Evolutionary conservation across 1,284 basidiomycete genomes (phyloP), one percentile per base, ranked within the genome.

Genomic region (Dichomitus squalens): DNA sequence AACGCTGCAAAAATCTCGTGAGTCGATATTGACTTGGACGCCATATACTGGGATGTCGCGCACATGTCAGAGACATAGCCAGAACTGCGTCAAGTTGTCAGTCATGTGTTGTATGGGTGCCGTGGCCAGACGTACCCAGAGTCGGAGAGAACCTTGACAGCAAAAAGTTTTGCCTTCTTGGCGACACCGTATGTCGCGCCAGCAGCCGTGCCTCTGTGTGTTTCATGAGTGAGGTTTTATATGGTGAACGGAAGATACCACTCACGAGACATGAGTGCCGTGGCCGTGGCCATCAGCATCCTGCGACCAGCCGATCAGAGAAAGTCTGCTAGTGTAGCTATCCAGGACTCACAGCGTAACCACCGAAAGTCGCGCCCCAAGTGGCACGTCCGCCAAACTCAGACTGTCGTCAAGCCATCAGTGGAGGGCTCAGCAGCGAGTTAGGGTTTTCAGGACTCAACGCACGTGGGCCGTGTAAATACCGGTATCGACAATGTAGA

Each of bases 121-220:
- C 11, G 3, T n/a, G 6, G 8, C 0, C 21, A 14, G 6, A 52
- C 60, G 35, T 77, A 82, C 54, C 88, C 88, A 59, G 79, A 75
- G 54, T 82, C 79, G 41, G 82, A 82, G 57, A 91, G 80, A 20
- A 91, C 88, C 77, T 91, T 90, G 76, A 91, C 88, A 49, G 88
- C 88, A 59, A 88, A 81, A 58, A 91, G 66, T 60, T 78, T 79
- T 50, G 84, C 86, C 63, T 76, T 76, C 76, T 90, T 91, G 58
- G 88, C 88, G 36, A 90, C 86, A 72, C 89, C 89, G 69, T 84
- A 90, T 63, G 82, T 67, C 60, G 71, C 70, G 16, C 84, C 85
- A 25, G 78, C 88, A 52, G 81, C 80, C 38, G 79, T 81, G 35
- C 80, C 80, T 27, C 65, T 66, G 76, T 74, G 31, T 12, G 66